phyloP scores from a whole-genome alignment of 139 green algal genomes.

The Eudorina sp. region DNA sequence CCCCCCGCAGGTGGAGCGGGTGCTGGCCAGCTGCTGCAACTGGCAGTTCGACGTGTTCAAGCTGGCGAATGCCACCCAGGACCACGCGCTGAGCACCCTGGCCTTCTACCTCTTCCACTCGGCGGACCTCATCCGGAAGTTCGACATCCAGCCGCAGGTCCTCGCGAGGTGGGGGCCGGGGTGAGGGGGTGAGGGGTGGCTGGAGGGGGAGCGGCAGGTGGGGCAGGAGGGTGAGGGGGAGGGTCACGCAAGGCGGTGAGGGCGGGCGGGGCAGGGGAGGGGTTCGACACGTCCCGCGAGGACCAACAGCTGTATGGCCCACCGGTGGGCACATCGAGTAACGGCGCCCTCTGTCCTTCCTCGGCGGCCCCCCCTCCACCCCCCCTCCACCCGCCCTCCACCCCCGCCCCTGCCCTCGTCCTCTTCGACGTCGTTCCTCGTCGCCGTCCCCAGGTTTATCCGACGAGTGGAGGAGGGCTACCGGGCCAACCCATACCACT shows the following conservation, averaged over 20 bases:
- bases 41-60: conserved; percentile 70
- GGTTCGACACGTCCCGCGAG: too few species aligned
- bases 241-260: too few species aligned
- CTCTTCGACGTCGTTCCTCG: too few species aligned
- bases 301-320: too few species aligned
- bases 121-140: conserved; percentile 60
- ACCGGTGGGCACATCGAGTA: too few species aligned
- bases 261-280: too few species aligned
- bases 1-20: conserved; percentile 50
- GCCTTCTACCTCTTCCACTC: conserved; percentile 70
- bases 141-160: conserved; percentile 51
- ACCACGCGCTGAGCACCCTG: conserved; percentile 62
- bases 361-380: too few species aligned
- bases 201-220: too few species aligned
- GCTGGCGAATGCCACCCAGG: conserved; percentile 52
- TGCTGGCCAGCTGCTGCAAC: conserved; percentile 50
- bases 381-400: too few species aligned
- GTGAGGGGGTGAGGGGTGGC: conserved; percentile 3
- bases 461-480: conserved; percentile 59
- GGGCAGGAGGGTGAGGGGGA: too few species aligned
- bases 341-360: too few species aligned
- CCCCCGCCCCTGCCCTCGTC: too few species aligned
- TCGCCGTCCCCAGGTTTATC: conserved; percentile 52
- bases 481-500: conserved; percentile 67
- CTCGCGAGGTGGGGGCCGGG: conserved; percentile 49